Evolutionary conservation across 192 early-diverging fungal genomes (phyloP).

Genomic region (Lunasporangiospora selenospora): DNA sequence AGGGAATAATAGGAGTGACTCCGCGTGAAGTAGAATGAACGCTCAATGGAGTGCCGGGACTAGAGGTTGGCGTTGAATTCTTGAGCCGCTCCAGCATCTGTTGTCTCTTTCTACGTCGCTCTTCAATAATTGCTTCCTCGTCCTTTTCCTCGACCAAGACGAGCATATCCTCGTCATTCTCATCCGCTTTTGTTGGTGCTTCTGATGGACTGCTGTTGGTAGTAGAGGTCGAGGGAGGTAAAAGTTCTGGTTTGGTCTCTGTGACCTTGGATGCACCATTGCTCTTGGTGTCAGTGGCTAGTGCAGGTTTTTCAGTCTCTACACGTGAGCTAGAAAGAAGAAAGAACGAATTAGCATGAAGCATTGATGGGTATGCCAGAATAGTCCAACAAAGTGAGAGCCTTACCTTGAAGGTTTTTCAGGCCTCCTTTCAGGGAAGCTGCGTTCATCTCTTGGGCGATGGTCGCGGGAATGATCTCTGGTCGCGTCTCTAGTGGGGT

Average conservation of each 20-base stretch:
- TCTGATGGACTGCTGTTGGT: too few species aligned
- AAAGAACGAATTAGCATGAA: neutral
- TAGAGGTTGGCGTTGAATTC: constrained; percentile 30
- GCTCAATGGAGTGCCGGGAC: constrained; percentile 6
- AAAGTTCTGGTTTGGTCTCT: too few species aligned
- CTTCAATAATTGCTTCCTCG: constrained; percentile 83
- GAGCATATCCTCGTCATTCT: constrained; percentile 32
- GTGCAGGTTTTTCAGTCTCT: too few species aligned
- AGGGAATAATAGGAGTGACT: constrained; percentile 6
- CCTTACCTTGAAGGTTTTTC: constrained; percentile 20
- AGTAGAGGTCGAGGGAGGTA: too few species aligned
- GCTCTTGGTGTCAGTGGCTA: too few species aligned
- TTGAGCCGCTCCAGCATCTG: constrained; percentile 77
- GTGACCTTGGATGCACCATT: too few species aligned
- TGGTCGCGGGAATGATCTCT: constrained; percentile 13
- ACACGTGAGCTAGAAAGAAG: neutral
- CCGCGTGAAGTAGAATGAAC: constrained; percentile 1
- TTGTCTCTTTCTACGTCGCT: constrained; percentile 77
- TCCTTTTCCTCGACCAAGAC: constrained; percentile 68
- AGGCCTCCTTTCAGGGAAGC: too few species aligned
- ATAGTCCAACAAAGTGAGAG: neutral
- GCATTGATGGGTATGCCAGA: neutral
- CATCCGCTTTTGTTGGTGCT: neutral
- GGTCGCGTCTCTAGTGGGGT: too few species aligned
- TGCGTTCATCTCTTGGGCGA: constrained; percentile 7